A percentile compares a stretch with the other conserved stretches of the same genome.
Conservation (phyloP, 1,284 basidiomycete species). For the Cutaneotrichosporon cutaneum region DNA sequence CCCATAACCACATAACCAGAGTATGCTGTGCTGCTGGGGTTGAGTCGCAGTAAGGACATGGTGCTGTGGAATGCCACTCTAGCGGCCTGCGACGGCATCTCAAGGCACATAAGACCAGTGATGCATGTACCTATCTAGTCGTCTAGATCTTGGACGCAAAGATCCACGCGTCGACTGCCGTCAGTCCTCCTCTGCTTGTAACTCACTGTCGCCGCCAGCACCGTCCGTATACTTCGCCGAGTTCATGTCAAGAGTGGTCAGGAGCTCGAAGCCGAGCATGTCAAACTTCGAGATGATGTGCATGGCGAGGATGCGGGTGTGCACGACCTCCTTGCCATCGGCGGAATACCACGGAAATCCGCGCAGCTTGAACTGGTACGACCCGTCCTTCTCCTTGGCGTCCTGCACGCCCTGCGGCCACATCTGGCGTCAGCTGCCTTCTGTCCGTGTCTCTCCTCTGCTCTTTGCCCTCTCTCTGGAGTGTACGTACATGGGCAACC, state of each 20-base stretch:
- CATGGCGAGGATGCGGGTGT: slow-evolving; percentile 32
- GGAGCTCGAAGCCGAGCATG: slow-evolving; percentile 40
- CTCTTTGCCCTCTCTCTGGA: too few species aligned
- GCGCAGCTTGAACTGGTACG: slow-evolving; percentile 41
- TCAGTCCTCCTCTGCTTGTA: background rate
- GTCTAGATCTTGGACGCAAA: slow-evolving; percentile 35
- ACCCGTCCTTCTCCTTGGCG: slow-evolving; percentile 37
- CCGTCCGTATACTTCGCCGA: too few species aligned
- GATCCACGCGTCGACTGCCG: slow-evolving; percentile 47
- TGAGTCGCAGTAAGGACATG: too few species aligned
- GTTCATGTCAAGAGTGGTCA: slow-evolving; percentile 40
- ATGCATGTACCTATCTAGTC: background rate
- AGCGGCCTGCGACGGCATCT: too few species aligned
- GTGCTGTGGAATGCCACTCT: too few species aligned
- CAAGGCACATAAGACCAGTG: too few species aligned
- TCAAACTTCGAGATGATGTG: slow-evolving; percentile 39
- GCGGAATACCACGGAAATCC: slow-evolving; percentile 42
- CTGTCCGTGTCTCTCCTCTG: too few species aligned
- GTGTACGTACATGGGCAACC: slow-evolving; percentile 37
- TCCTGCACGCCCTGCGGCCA: slow-evolving; percentile 44
- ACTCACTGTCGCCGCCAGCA: slow-evolving; percentile 27
- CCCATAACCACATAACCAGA: too few species aligned
- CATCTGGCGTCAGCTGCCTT: slow-evolving; percentile 25
- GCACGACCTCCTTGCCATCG: slow-evolving; percentile 31
- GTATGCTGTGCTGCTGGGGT: too few species aligned